phyloP scores from a whole-genome alignment of 1,284 basidiomycete species.

The Singerocomus rubriflavus region DNA sequence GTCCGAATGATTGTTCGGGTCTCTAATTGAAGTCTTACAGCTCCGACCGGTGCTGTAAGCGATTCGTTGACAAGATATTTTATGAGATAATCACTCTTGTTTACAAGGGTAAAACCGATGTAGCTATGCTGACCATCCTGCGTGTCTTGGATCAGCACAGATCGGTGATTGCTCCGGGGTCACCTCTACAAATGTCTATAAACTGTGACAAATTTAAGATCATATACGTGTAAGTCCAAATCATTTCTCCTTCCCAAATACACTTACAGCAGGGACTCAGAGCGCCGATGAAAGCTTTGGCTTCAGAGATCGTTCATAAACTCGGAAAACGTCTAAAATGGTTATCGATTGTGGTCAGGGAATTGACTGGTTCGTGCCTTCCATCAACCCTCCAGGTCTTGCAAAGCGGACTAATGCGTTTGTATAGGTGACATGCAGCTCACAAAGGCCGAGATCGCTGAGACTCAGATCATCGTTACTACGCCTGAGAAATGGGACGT shows the following conservation, averaged over 20 bases:
- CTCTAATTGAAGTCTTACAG: constrained; percentile 39
- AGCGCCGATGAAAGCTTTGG: constrained; percentile 98
- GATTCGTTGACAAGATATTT: background rate
- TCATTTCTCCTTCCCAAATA: background rate
- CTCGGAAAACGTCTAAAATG: constrained; percentile 88
- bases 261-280: constrained; percentile 36
- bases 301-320: constrained; percentile 94
- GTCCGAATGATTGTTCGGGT: background rate
- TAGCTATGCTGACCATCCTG: constrained; percentile 93
- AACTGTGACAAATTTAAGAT: constrained; percentile 85
- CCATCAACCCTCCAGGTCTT: background rate
- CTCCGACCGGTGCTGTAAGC: constrained; percentile 92
- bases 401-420: constrained; percentile 1
- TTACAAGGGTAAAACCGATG: constrained; percentile 94
- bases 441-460: constrained; percentile 89
- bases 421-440: constrained; percentile 93
- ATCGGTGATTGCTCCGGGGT: constrained; percentile 30
- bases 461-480: constrained; percentile 98
- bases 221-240: constrained; percentile 83
- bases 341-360: constrained; percentile 85
- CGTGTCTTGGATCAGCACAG: constrained; percentile 82
- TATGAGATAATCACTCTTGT: constrained; percentile 9
- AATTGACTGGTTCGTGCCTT: constrained; percentile 71
- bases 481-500: constrained; percentile 99
- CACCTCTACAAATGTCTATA: constrained; percentile 54